Percentiles rank a stretch among this genome's conserved stretches.
Evolutionary conservation across 108 stramenopile genomes (phyloP).

Genomic region (Pseudonitzschia pungens): DNA sequence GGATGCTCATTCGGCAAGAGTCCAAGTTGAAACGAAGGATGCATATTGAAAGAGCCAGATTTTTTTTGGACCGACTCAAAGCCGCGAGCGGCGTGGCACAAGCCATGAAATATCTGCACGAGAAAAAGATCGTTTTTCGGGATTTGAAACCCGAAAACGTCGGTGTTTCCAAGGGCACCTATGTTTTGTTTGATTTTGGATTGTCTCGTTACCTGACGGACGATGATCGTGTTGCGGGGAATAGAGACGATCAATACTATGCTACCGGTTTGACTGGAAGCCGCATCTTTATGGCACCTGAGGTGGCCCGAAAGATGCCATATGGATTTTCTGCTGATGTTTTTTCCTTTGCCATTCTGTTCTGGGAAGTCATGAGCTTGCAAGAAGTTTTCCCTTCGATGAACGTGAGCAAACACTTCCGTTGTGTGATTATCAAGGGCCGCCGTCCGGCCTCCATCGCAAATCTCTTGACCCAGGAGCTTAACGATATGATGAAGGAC

Average conservation of each 20-base stretch:
- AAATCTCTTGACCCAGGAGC: not conserved
- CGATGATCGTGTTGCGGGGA: slow-evolving; percentile 25
- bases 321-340: slow-evolving; percentile 32
- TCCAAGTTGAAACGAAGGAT: not conserved
- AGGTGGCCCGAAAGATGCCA: slow-evolving; percentile 17
- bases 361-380: slow-evolving; percentile 14
- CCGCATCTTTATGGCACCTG: slow-evolving; percentile 30
- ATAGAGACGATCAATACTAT: slow-evolving; percentile 29
- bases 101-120: slow-evolving; percentile 24
- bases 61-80: slow-evolving; percentile 12
- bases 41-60: not conserved
- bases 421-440: slow-evolving; percentile 51
- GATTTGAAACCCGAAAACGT: slow-evolving; percentile 45
- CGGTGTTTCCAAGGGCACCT: slow-evolving; percentile 50
- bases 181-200: slow-evolving; percentile 68
- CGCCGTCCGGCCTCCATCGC: slow-evolving; percentile 21
- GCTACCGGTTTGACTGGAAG: slow-evolving; percentile 28
- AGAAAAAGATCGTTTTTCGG: slow-evolving; percentile 25
- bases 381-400: slow-evolving; percentile 60
- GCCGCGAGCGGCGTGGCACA: slow-evolving; percentile 21
- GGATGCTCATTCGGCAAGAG: not conserved
- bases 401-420: slow-evolving; percentile 67
- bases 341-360: slow-evolving; percentile 14
- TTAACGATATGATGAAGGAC: slow-evolving; percentile 4
- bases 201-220: slow-evolving; percentile 53